Base-by-base conservation (phyloP, 768 basidiomycete species). In the Suillus luteus region DNA sequence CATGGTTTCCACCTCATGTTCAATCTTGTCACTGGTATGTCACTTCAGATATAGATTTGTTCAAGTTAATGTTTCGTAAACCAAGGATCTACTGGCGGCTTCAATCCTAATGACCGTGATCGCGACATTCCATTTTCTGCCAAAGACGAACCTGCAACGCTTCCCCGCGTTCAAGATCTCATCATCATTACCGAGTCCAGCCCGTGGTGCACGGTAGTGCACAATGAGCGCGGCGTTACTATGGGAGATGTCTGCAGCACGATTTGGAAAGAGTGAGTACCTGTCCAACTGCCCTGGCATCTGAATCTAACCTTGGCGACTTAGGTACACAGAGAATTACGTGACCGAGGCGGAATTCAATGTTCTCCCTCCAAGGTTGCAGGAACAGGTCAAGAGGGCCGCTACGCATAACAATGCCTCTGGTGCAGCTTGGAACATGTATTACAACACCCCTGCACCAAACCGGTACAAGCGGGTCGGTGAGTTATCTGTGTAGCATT, bases 141-240 rank as follows among this genome's bases (percentile, higher is more conserved):
- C 35, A 86, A 86, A 67, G 84, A 86, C 68, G 85, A 89, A 68
- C 88, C 88, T 6, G 88, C 88, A 37, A 88, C 88, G 3, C 78
- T 89, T n/a, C 88, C 88, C 2, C 86, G 88, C 55, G 83, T 88
- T 31, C 76, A 76, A 22, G 82, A 87, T 62, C 77, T 89, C 63
- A 82, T 84, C 61, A 77, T 90, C 63, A 84, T 89, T 67, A 84
- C 84, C 14, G 79, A 81, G 54, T 77, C 81, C 49, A 88, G 84
- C 51, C 92, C 93, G 1, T 94, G 92, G 92, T 90, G 89, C 72
- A 90, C 89, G 8, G 86, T 86, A 62, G 82, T 91, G 58, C 85
- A 82, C 74, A 93, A 89, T 70, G 85, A 87, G 17, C 75, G 78
- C 0, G 92, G 92, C 0, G 90, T 95, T 19, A 93, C 91, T 2